These are phyloP conservation scores for Castanopsis chinensis DNA, from an alignment of 306 rosid genomes.

Conservation along the genomic window DNA sequence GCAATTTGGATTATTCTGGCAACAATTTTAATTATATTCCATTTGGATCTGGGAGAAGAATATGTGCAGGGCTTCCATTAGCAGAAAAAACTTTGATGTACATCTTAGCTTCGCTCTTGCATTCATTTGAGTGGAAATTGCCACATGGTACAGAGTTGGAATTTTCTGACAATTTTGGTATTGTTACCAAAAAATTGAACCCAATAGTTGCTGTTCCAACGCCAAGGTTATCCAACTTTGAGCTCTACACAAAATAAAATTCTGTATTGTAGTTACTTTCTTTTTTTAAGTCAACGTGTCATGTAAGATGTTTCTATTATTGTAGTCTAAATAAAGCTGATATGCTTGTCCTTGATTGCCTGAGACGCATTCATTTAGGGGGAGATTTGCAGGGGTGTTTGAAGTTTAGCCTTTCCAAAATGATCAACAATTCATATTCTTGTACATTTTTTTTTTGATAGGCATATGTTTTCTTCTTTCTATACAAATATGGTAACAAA, in stretches of 20 bases:
- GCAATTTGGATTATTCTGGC: constrained; percentile 10
- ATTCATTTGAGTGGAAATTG: constrained; percentile 29
- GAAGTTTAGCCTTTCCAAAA: too few relatives aligned
- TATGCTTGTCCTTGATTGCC: too few relatives aligned
- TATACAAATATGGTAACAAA: too few relatives aligned
- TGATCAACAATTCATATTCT: too few relatives aligned
- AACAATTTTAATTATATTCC: constrained; percentile 24
- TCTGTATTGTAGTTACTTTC: neutral
- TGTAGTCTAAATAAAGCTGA: too few relatives aligned
- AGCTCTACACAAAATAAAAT: neutral
- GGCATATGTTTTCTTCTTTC: too few relatives aligned
- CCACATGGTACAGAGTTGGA: constrained; percentile 5
- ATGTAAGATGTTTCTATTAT: too few relatives aligned
- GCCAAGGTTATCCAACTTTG: constrained; percentile 18
- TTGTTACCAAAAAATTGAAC: constrained; percentile 21
- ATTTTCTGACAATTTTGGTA: constrained; percentile 10
- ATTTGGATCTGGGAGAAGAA: constrained; percentile 42
- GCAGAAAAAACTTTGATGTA: constrained; percentile 14
- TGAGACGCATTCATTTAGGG: too few relatives aligned
- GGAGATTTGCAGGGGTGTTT: too few relatives aligned
- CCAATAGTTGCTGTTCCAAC: constrained; percentile 20
- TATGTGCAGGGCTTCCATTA: constrained; percentile 27
- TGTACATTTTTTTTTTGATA: too few relatives aligned
- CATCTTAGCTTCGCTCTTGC: constrained; percentile 25
- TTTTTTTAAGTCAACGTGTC: too few relatives aligned